Base-by-base conservation (phyloP, 2,329 filamentous ascomycete species). In the Orbilia quercus region DNA sequence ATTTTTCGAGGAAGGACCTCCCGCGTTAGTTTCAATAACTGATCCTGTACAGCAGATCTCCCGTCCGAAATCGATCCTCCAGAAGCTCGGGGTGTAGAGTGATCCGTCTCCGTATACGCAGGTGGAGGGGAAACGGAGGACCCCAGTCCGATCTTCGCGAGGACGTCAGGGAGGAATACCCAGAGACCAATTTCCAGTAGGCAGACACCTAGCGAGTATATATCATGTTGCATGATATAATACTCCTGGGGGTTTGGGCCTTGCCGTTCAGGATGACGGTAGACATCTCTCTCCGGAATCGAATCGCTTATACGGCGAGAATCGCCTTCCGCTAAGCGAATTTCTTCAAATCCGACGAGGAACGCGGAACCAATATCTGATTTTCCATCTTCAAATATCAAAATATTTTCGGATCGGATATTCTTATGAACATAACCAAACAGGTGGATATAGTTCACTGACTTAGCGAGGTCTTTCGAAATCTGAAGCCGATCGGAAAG, bases 191-290 rank as follows among this genome's bases (percentile, higher is more conserved):
- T 81, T 76, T 87, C 85, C 0, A 87, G 77, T 0, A 87, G 79
- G 55, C 82, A 84, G 0, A 86, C 83, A 0, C 85, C 85, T 0
- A 87, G 80, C 60, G 84, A 85, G 77, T 87, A 87, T 9, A 87
- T 84, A 67, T 87, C 84, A 75, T 87, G 85, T 58, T 84, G 82
- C 82, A 86, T 86, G 1, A 74, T 78, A 72, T 84, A 86, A 0
- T 75, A 62, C 0, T 82, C 80, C 23, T 80, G 77, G 0, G 80
- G 79, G 1, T 75, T 71, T 0, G 79, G 20, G 0, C 84, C 84
- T 75, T 85, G 84, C 0, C 84, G 81, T 0, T 75, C 69, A 0
- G 84, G 84, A 73, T 87, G 85, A 0, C 82, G 81, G 72, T 86
- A 87, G 0, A 87, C 42, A 51, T 86, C 83, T n/a, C 79, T 78